Evolutionary conservation across 306 rosid species (phyloP).

Genomic region (Coriaria nepalensis): DNA sequence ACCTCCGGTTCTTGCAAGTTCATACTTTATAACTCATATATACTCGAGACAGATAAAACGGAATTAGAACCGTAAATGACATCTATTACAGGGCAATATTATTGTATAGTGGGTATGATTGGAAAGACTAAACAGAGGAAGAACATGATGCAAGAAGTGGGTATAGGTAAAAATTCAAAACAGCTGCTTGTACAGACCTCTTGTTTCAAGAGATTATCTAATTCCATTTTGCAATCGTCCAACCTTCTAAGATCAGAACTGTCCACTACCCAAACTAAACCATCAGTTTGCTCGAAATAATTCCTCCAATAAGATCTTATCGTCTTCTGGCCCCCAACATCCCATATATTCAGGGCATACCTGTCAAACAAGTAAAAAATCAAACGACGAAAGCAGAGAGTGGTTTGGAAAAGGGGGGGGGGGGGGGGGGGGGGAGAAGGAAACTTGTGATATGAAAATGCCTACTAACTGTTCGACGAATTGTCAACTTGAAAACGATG

Average conservation of each 20-base stretch:
- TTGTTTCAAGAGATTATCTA: conserved; percentile 82
- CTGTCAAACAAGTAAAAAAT: conserved; percentile 23
- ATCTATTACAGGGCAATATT: too few relatives aligned
- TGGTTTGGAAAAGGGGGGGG: too few relatives aligned
- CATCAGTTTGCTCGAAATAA: conserved; percentile 90
- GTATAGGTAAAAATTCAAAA: conserved; percentile 3
- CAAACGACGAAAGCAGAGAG: too few relatives aligned
- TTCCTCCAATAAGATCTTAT: conserved; percentile 91
- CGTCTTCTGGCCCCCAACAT: conserved; percentile 88
- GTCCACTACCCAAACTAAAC: conserved; percentile 86
- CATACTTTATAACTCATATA: too few relatives aligned
- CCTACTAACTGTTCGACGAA: not conserved
- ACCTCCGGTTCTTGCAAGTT: too few relatives aligned
- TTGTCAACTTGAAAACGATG: not conserved
- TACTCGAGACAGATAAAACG: too few relatives aligned
- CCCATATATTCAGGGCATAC: conserved; percentile 78
- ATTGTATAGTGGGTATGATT: too few relatives aligned
- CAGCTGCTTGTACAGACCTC: conserved; percentile 56
- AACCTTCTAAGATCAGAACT: conserved; percentile 78
- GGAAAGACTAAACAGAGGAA: not conserved
- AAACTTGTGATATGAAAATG: not conserved
- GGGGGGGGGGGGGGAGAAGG: not conserved
- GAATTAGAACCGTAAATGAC: too few relatives aligned
- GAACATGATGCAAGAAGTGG: not conserved
- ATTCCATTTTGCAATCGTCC: conserved; percentile 79